Base-by-base conservation (phyloP, 2,329 filamentous ascomycete species). In the Neoscytalidium dimidiatum region DNA sequence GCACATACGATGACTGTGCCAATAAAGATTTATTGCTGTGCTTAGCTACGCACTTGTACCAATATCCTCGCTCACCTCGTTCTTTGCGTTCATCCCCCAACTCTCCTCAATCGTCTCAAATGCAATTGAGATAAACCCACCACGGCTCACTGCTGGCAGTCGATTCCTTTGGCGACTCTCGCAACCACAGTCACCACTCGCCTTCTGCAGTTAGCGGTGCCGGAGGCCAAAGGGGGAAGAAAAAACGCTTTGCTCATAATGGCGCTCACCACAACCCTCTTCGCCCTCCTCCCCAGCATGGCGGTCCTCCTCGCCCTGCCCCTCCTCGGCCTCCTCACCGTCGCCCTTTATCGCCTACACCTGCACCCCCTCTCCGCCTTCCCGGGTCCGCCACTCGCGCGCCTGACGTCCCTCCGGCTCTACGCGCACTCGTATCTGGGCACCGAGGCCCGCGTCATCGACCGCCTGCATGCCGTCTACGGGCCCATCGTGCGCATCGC, bases 401-500 rank as follows among this genome's bases (percentile, higher is more conserved):
- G 28, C 29, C 29, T 38, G 17, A 62, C 58, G 17, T 57, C 62
- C 23, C 62, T 64, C 48, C 48, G 38, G 38, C 62, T 64, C 4
- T 64, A 64, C 49, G 14, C 31, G 19, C 62, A 53, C 62, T 33
- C 62, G 7, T 64, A 64, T 35, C 48, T 31, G 4, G 62, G 62
- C 48, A 64, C 51, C 48, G 62, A 64, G 19, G 62, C 62, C 4
- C 44, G 46, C 62, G 48, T 43, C 62, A 43, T 56, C n/a, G 46
- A 31, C 26, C 26, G 29, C 9, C 43, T 38, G 26, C 64, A 57
- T 29, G 17, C 11, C 4, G 38, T 19, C 51, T 35, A 33, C 43
- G 70, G 70, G 19, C 68, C 69, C 17, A 67, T 72, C 44, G 53
- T 72, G 29, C 66, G 71, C 9, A 71, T 72, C 53, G 68, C 67